Base-by-base conservation (phyloP, 805 yeast species). In the Yarrowia sp. region DNA sequence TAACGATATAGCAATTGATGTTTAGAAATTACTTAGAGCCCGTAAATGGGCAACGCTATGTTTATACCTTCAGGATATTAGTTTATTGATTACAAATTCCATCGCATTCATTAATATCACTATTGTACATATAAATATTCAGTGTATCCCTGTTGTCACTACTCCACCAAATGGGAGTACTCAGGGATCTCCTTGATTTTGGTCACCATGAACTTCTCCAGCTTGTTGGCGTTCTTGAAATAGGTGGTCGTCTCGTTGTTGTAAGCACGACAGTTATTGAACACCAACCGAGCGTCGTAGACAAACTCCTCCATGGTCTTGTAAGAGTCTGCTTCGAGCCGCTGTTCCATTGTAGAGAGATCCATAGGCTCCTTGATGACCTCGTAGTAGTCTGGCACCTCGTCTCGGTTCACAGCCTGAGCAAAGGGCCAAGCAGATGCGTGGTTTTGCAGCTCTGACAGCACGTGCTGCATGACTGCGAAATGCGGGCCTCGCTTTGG, bases 311-410 rank as follows among this genome's bases (percentile, higher is more conserved):
- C 97, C 83, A 95, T 88, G 14, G 89, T 84, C 68, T 89, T 90
- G 75, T 95, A 95, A 70, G 89, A 89, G 76, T 95, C 97, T 71
- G 89, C 90, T 68, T 93, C 98, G 36, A 95, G 80, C 74, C 92
- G 91, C 72, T 83, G 87, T 73, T 95, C 98, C 97, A 95, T 95
- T 0, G 98, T 92, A 46, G 95, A 86, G 65, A 95, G 79, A 74
- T 95, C 99, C 99, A 95, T 95, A 7, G 99, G 99, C 74, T 95
- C 98, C 73, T 92, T 92, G 68, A 95, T 93, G 30, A 95, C 95
- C 69, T 91, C 96, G 75, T 93, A 95, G 73, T 95, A 95, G 76
- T 95, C 99, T 0, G 96, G 91, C 11, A 95, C 99, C 73, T 95
- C 99, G 43, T 90, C 96, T 73, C 84, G 86, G 74, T 89, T 90